phyloP scores from a whole-genome alignment of 139 green algal species.

The Gonium pectorale region DNA sequence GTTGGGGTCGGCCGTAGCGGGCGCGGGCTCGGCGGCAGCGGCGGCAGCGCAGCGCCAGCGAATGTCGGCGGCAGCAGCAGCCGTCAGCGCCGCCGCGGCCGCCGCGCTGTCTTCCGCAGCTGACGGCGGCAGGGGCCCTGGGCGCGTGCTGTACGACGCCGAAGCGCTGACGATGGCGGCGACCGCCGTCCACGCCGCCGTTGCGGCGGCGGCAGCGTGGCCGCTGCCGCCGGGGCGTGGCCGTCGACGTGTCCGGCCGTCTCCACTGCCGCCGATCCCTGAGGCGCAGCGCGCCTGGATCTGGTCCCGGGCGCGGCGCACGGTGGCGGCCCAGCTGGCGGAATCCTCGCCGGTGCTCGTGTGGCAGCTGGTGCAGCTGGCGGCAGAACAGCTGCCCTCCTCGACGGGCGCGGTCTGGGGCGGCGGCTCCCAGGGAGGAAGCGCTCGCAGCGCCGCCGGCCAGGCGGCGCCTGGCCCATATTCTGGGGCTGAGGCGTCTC shows the following conservation, averaged over 20 bases:
- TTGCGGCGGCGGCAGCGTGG: neutral
- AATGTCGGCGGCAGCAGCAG: neutral
- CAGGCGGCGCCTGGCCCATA: neutral
- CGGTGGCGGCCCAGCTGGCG: neutral
- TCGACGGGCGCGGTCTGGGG: neutral
- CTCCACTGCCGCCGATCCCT: neutral
- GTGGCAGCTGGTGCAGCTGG: neutral
- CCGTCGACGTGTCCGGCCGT: neutral
- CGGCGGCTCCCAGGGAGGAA: neutral
- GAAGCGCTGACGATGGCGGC: neutral
- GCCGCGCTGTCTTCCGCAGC: neutral
- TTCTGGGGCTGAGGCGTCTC: neutral
- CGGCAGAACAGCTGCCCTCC: neutral
- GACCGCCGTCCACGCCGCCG: neutral
- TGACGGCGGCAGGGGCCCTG: neutral
- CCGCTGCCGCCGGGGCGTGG: neutral
- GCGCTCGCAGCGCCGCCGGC: neutral
- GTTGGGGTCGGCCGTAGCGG: neutral
- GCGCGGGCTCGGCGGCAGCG: neutral
- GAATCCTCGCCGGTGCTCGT: constrained; percentile 1
- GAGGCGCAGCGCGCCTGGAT: constrained; percentile 13
- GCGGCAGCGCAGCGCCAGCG: neutral
- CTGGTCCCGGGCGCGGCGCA: neutral
- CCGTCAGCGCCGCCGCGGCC: neutral
- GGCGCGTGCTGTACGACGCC: neutral